These are phyloP conservation scores for Globisporangium carolinianum DNA, from an alignment of 352 stramenopile species.

Conservation along the genomic window DNA sequence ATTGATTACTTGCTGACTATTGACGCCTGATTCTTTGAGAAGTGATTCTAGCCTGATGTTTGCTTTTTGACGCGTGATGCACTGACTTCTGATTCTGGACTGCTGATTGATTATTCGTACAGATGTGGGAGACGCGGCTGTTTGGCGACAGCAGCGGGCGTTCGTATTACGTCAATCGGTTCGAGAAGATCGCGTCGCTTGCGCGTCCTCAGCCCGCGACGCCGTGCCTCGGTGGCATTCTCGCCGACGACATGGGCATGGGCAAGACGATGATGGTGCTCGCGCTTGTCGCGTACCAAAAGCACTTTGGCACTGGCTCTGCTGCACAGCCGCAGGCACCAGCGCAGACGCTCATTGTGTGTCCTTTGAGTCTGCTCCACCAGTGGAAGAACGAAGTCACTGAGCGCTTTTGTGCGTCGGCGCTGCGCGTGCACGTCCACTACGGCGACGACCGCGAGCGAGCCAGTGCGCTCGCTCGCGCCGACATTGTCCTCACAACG, in stretches of 20 bases:
- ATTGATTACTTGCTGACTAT: too few relatives aligned
- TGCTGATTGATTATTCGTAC: neutral
- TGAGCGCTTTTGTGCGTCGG: constrained; percentile 45
- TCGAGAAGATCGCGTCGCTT: constrained; percentile 74
- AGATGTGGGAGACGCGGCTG: constrained; percentile 69
- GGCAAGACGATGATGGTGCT: constrained; percentile 86
- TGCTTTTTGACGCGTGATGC: too few relatives aligned
- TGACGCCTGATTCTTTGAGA: too few relatives aligned
- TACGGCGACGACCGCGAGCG: constrained; percentile 60
- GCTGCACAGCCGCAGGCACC: neutral
- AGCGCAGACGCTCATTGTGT: constrained; percentile 74
- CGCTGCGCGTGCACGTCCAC: constrained; percentile 53
- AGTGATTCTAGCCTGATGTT: neutral
- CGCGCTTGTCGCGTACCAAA: constrained; percentile 54
- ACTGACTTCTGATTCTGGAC: too few relatives aligned
- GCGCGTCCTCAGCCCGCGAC: constrained; percentile 35
- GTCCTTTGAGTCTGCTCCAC: constrained; percentile 81
- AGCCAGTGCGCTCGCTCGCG: neutral
- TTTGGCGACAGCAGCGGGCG: constrained; percentile 27
- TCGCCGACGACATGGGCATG: constrained; percentile 91
- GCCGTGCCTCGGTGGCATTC: constrained; percentile 74
- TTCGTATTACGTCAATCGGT: constrained; percentile 76
- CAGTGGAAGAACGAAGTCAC: constrained; percentile 86
- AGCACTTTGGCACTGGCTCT: constrained; percentile 19
- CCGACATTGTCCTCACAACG: constrained; percentile 78